Conservation (phyloP, 805 yeast genomes). For the Saccharomycopsis microspora region DNA sequence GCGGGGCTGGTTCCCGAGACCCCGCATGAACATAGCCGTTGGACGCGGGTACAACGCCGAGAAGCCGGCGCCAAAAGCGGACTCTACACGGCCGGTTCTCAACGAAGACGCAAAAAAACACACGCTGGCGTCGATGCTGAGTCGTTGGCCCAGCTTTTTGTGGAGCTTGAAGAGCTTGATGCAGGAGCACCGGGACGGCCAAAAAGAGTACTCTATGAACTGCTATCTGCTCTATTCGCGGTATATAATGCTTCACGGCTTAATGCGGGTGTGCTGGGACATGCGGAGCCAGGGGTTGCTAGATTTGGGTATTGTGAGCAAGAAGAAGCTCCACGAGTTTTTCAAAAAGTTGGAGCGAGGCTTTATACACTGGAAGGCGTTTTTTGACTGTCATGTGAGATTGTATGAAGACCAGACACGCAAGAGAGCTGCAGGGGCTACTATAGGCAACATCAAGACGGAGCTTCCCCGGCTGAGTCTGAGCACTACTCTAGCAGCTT, state of each 20-base stretch:
- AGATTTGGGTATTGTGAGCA: slow-evolving; percentile 21
- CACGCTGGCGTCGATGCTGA: slow-evolving; percentile 17
- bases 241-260: slow-evolving; percentile 25
- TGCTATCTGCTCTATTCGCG: slow-evolving; percentile 28
- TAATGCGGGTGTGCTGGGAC: slow-evolving; percentile 21
- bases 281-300: slow-evolving; percentile 20
- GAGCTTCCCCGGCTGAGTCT: not conserved
- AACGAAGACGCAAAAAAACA: slow-evolving; percentile 4
- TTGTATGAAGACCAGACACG: slow-evolving; percentile 7
- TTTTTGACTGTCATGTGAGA: slow-evolving; percentile 24
- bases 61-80: not conserved
- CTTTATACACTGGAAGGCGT: slow-evolving; percentile 24
- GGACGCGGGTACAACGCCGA: slow-evolving; percentile 4
- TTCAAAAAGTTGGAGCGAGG: slow-evolving; percentile 23
- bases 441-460: not conserved
- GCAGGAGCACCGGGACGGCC: slow-evolving; percentile 22
- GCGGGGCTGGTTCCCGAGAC: slow-evolving; percentile 16
- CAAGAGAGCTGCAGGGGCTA: slow-evolving; percentile 13
- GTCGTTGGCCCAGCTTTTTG: slow-evolving; percentile 28
- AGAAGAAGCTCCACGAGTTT: slow-evolving; percentile 20
- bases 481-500: not conserved
- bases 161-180: slow-evolving; percentile 25
- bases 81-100: not conserved
- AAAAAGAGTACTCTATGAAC: slow-evolving; percentile 24
- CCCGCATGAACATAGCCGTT: not conserved